Percentiles rank a stretch among this genome's conserved stretches.
These are phyloP conservation scores for Pseudogymnoascus sp. DNA, from an alignment of 2,329 filamentous ascomycete species.

Conservation along the genomic window DNA sequence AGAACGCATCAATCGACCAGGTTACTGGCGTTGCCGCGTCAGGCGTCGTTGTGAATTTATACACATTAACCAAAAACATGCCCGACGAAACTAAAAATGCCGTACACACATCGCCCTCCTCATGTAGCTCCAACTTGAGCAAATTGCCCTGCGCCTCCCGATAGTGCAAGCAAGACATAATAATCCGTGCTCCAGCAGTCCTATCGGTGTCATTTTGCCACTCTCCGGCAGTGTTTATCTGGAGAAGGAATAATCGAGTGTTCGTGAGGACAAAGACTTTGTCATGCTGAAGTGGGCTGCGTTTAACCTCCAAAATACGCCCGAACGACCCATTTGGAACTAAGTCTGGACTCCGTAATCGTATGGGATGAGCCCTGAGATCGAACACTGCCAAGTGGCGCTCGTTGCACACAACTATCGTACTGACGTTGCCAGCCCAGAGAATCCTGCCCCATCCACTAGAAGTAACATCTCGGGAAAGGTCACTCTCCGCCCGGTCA, in stretches of 20 bases:
- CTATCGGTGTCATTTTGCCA: slow-evolving; percentile 10
- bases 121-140: slow-evolving; percentile 33
- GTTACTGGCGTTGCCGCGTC: background rate
- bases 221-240: slow-evolving; percentile 20
- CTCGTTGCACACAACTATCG: slow-evolving; percentile 38
- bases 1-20: slow-evolving; percentile 1
- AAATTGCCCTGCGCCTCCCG: slow-evolving; percentile 31
- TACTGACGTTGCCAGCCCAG: slow-evolving; percentile 40
- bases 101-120: slow-evolving; percentile 15
- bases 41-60: slow-evolving; percentile 17
- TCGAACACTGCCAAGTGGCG: slow-evolving; percentile 25
- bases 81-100: slow-evolving; percentile 21
- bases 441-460: slow-evolving; percentile 41
- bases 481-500: slow-evolving; percentile 12
- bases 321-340: slow-evolving; percentile 18
- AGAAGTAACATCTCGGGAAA: slow-evolving; percentile 10
- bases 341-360: slow-evolving; percentile 18
- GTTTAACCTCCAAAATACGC: slow-evolving; percentile 51
- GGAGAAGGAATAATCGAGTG: slow-evolving; percentile 26
- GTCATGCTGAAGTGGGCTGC: slow-evolving; percentile 37
- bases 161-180: slow-evolving; percentile 40
- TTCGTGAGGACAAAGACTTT: slow-evolving; percentile 50
- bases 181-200: slow-evolving; percentile 21
- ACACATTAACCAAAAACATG: slow-evolving; percentile 22
- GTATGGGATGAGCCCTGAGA: slow-evolving; percentile 17